Evolutionary conservation across 2,329 filamentous ascomycete genomes (phyloP).

Genomic region (Colletotrichum tropicicola): DNA sequence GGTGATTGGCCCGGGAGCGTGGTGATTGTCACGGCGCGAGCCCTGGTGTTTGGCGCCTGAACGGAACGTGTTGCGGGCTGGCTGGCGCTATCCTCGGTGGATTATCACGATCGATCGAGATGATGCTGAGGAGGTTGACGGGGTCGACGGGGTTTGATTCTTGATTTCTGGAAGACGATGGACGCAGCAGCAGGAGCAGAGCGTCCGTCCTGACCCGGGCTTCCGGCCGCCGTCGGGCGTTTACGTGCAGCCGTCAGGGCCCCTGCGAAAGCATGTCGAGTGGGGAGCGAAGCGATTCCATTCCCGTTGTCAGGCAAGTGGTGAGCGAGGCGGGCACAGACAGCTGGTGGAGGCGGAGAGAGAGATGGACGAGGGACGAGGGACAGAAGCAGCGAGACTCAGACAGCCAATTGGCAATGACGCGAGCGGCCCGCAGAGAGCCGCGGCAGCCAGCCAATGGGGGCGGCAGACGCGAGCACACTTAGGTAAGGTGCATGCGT

Average conservation of each 20-base stretch:
- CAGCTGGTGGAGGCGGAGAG: not conserved
- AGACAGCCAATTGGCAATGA: not conserved
- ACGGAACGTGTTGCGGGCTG: not conserved
- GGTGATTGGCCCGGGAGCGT: constrained; percentile 1
- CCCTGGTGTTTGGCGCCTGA: too few species aligned
- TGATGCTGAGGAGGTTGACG: too few species aligned
- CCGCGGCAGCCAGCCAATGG: constrained; percentile 25
- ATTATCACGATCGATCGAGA: constrained; percentile 10
- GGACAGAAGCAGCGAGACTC: not conserved
- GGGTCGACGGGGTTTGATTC: too few species aligned
- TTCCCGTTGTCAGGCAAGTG: constrained; percentile 15
- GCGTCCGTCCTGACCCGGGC: too few species aligned
- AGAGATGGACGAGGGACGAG: not conserved
- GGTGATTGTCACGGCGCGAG: not conserved
- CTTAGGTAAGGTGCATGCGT: not conserved
- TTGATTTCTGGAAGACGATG: not conserved
- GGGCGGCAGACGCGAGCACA: constrained; percentile 10
- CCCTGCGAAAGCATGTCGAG: not conserved
- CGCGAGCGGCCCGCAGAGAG: too few species aligned
- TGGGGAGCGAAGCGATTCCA: not conserved
- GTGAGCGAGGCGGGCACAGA: constrained; percentile 10
- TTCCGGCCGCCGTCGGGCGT: too few species aligned
- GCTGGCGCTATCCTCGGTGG: constrained; percentile 1
- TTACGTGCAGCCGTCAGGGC: too few species aligned
- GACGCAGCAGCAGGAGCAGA: too few species aligned